These are phyloP conservation scores for Cercospora beticola DNA, from an alignment of 2,329 filamentous ascomycete species.

Conservation along the genomic window DNA sequence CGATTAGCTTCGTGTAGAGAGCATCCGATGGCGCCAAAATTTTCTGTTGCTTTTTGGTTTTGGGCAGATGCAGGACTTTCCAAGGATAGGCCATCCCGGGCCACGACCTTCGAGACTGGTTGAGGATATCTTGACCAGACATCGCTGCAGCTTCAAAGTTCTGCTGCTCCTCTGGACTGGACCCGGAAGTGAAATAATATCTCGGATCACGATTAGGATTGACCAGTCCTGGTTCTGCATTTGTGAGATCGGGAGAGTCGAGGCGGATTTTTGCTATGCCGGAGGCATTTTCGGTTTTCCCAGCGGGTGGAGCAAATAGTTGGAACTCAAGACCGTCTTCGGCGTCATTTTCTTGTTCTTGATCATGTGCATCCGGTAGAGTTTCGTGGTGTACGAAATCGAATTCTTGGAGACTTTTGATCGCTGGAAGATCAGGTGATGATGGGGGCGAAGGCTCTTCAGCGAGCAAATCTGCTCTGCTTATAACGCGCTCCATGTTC, in stretches of 20 bases:
- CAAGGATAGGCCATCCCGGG: constrained; percentile 26
- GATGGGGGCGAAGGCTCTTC: constrained; percentile 16
- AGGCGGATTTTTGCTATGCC: constrained; percentile 27
- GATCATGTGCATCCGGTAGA: neutral
- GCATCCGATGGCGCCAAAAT: constrained; percentile 8
- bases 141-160: constrained; percentile 21
- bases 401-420: constrained; percentile 16
- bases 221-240: constrained; percentile 23
- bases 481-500: constrained; percentile 25
- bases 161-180: constrained; percentile 1
- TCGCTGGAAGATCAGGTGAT: constrained; percentile 14
- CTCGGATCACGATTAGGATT: constrained; percentile 12
- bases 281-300: neutral
- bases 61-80: constrained; percentile 26
- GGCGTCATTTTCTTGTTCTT: neutral
- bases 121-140: constrained; percentile 22
- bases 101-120: constrained; percentile 15
- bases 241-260: constrained; percentile 22
- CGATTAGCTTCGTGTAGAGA: constrained; percentile 11
- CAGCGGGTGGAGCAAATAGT: constrained; percentile 24
- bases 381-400: constrained; percentile 22
- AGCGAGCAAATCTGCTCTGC: constrained; percentile 23
- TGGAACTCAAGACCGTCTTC: constrained; percentile 25
- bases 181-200: constrained; percentile 25
- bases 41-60: constrained; percentile 18